phyloP scores from a whole-genome alignment of 2,329 filamentous ascomycete species.

The Aspergillus floridensis region DNA sequence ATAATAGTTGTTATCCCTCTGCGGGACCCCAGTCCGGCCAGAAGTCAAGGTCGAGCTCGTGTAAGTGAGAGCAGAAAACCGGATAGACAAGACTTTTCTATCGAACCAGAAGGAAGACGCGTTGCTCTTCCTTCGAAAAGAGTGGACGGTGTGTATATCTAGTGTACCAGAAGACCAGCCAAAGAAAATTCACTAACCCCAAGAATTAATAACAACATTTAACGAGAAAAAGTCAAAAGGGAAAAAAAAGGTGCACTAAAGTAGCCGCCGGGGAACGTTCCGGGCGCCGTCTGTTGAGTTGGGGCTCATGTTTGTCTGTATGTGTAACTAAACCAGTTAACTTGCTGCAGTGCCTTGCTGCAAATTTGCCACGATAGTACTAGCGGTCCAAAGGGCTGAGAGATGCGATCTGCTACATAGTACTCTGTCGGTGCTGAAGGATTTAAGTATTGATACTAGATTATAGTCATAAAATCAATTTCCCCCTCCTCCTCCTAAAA shows the following conservation, averaged over 20 bases:
- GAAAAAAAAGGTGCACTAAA: background rate
- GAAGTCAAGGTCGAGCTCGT: background rate
- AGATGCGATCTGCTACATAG: slow-evolving; percentile 1
- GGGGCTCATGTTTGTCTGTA: slow-evolving; percentile 6
- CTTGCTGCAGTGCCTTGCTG: slow-evolving; percentile 6
- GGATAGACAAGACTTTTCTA: background rate
- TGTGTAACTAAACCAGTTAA: background rate
- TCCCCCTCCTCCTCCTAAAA: background rate
- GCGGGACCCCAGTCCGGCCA: background rate
- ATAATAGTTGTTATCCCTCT: background rate
- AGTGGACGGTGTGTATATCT: background rate
- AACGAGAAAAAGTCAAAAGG: background rate
- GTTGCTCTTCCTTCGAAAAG: background rate
- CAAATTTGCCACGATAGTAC: slow-evolving; percentile 9
- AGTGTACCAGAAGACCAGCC: background rate
- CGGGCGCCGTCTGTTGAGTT: slow-evolving; percentile 7
- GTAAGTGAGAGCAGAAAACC: background rate
- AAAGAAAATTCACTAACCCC: background rate
- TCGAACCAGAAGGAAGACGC: background rate
- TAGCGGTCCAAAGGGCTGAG: slow-evolving; percentile 4
- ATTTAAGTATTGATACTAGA: background rate
- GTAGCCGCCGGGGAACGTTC: slow-evolving; percentile 9
- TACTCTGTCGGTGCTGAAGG: background rate
- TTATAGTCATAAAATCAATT: background rate
- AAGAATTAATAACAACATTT: background rate